phyloP scores from a whole-genome alignment of 768 basidiomycete genomes.

The Phylloporus sp. region DNA sequence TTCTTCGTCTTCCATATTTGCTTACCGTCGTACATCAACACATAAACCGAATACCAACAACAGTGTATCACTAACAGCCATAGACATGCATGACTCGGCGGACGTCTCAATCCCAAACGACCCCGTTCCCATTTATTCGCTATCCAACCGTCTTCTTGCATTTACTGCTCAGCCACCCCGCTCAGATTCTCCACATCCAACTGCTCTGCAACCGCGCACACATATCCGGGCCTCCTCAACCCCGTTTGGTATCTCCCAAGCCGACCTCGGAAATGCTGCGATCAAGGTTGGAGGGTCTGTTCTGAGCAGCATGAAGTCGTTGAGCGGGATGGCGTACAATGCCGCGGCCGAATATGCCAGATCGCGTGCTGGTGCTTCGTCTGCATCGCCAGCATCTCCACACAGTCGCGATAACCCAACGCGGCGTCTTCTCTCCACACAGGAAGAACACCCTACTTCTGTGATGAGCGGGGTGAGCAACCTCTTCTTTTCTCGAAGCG shows the following conservation, averaged over 20 bases:
- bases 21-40: slow-evolving; percentile 38
- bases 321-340: slow-evolving; percentile 58
- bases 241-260: slow-evolving; percentile 38
- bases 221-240: slow-evolving; percentile 24
- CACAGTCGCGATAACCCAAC: background rate
- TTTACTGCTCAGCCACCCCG: slow-evolving; percentile 43
- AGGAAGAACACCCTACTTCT: slow-evolving; percentile 20
- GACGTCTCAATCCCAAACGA: slow-evolving; percentile 13
- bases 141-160: slow-evolving; percentile 62
- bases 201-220: slow-evolving; percentile 18
- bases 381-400: slow-evolving; percentile 8
- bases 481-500: slow-evolving; percentile 59
- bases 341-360: slow-evolving; percentile 43
- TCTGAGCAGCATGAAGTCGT: slow-evolving; percentile 57
- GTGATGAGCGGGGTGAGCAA: slow-evolving; percentile 28
- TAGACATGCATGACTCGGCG: slow-evolving; percentile 26
- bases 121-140: slow-evolving; percentile 53
- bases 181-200: slow-evolving; percentile 16
- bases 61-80: slow-evolving; percentile 38
- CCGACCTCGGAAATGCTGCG: slow-evolving; percentile 52
- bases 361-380: slow-evolving; percentile 20
- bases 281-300: slow-evolving; percentile 58
- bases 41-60: slow-evolving; percentile 34
- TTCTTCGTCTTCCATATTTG: slow-evolving; percentile 41
- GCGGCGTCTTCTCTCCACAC: slow-evolving; percentile 20